Conservation (phyloP, 108 stramenopile species). For the Aurantiochytrium sp. region DNA sequence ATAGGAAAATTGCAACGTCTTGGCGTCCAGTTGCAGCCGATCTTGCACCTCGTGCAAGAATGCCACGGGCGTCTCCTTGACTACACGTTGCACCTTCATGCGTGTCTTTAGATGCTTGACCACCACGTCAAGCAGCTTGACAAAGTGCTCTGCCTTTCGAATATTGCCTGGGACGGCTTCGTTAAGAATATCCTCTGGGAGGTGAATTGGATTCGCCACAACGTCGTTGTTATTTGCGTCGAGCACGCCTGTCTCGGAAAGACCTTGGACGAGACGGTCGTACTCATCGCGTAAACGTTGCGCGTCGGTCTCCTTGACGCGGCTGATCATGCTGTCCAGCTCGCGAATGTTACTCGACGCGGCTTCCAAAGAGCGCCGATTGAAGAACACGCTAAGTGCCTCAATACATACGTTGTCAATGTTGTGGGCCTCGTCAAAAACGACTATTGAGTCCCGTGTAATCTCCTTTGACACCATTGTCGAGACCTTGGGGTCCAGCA, state of each 20-base stretch:
- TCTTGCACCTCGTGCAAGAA: slow-evolving; percentile 86
- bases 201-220: slow-evolving; percentile 4
- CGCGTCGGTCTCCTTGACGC: slow-evolving; percentile 75
- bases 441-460: slow-evolving; percentile 88
- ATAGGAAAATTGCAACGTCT: slow-evolving; percentile 88
- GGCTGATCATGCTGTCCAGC: slow-evolving; percentile 65
- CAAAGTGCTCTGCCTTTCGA: slow-evolving; percentile 93
- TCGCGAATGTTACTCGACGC: slow-evolving; percentile 75
- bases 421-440: slow-evolving; percentile 99
- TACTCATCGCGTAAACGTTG: slow-evolving; percentile 80
- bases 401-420: slow-evolving; percentile 99
- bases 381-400: slow-evolving; percentile 83
- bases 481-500: slow-evolving; percentile 93
- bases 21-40: slow-evolving; percentile 78
- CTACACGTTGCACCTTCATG: slow-evolving; percentile 66
- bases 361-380: slow-evolving; percentile 78
- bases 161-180: slow-evolving; percentile 98
- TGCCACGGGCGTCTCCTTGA: slow-evolving; percentile 77
- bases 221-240: not conserved
- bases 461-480: slow-evolving; percentile 56
- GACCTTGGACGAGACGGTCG: slow-evolving; percentile 60
- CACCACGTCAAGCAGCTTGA: slow-evolving; percentile 85
- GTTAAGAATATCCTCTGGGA: slow-evolving; percentile 66
- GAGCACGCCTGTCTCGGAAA: slow-evolving; percentile 56
- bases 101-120: slow-evolving; percentile 76